Percentiles rank a stretch among this genome's conserved stretches.
These are phyloP conservation scores for Scheffersomyces ergatensis DNA, from an alignment of 805 yeast genomes.

Conservation along the genomic window DNA sequence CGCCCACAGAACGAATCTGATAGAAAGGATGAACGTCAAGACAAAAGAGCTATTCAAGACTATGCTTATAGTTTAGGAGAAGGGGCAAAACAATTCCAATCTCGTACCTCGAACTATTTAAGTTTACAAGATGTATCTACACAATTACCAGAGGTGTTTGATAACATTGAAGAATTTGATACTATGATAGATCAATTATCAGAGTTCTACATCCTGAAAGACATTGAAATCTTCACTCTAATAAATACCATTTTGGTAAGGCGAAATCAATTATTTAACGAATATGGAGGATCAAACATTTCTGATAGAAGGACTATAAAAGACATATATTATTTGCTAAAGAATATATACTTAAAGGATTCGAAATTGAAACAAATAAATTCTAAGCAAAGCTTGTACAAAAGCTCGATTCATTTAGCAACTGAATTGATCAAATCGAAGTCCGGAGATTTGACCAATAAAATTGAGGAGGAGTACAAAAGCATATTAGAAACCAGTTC, in stretches of 20 bases:
- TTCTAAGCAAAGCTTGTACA: constrained; percentile 1
- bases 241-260: neutral
- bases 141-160: constrained; percentile 18
- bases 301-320: neutral
- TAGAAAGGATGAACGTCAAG: neutral
- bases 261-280: neutral
- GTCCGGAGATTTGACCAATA: constrained; percentile 3
- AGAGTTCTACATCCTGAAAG: constrained; percentile 21
- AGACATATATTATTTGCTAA: constrained; percentile 3
- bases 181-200: constrained; percentile 35
- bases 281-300: neutral
- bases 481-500: constrained; percentile 5
- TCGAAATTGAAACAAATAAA: constrained; percentile 6
- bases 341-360: constrained; percentile 2
- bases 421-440: constrained; percentile 11
- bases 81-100: constrained; percentile 8
- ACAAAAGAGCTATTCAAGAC: constrained; percentile 17
- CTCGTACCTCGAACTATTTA: neutral
- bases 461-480: constrained; percentile 2
- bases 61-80: constrained; percentile 28
- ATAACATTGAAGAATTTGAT: constrained; percentile 32
- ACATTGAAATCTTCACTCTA: constrained; percentile 12
- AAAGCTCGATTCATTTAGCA: constrained; percentile 9
- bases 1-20: too few relatives aligned
- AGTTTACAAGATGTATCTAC: constrained; percentile 16